Percentiles rank a stretch among this genome's conserved stretches.
Conservation (phyloP, 768 basidiomycete genomes). For the Dendrothele bispora region DNA sequence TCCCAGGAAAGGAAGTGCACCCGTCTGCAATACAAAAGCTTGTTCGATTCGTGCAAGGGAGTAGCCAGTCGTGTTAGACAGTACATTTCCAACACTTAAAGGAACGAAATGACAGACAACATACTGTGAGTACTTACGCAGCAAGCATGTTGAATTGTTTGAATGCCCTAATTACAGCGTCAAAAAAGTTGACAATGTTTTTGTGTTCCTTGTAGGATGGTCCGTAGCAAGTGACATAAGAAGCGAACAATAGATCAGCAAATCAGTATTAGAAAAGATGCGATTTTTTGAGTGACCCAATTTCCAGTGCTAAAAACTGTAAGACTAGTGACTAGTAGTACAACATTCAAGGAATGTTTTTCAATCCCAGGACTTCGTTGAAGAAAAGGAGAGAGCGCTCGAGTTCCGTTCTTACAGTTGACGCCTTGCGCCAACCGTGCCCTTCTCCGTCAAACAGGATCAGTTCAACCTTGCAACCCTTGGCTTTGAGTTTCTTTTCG, state of each 20-base stretch:
- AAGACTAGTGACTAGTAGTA: too few species aligned
- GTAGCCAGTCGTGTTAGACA: slow-evolving; percentile 70
- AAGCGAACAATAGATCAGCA: too few species aligned
- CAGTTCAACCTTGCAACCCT: slow-evolving; percentile 39
- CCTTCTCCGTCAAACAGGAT: slow-evolving; percentile 50
- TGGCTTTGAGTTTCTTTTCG: slow-evolving; percentile 36
- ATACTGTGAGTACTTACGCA: slow-evolving; percentile 38
- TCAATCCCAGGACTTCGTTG: slow-evolving; percentile 25
- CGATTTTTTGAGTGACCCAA: too few species aligned
- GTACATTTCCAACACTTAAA: slow-evolving; percentile 53
- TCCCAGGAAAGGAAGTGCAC: slow-evolving; percentile 64
- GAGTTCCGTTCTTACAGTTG: slow-evolving; percentile 38
- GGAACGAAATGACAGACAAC: slow-evolving; percentile 1
- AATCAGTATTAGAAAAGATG: too few species aligned
- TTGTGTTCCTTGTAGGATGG: slow-evolving; percentile 57
- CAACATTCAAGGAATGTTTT: too few species aligned
- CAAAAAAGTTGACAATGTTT: slow-evolving; percentile 71
- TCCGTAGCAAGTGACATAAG: slow-evolving; percentile 70
- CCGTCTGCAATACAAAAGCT: slow-evolving; percentile 57
- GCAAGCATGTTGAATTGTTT: slow-evolving; percentile 66
- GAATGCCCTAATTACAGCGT: slow-evolving; percentile 59
- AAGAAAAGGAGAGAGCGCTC: slow-evolving; percentile 41
- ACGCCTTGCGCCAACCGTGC: slow-evolving; percentile 43
- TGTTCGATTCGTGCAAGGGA: slow-evolving; percentile 50
- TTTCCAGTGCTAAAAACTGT: too few species aligned